These are phyloP conservation scores for Leccinum pachyderme DNA, from an alignment of 1,284 basidiomycete species.

Conservation along the genomic window DNA sequence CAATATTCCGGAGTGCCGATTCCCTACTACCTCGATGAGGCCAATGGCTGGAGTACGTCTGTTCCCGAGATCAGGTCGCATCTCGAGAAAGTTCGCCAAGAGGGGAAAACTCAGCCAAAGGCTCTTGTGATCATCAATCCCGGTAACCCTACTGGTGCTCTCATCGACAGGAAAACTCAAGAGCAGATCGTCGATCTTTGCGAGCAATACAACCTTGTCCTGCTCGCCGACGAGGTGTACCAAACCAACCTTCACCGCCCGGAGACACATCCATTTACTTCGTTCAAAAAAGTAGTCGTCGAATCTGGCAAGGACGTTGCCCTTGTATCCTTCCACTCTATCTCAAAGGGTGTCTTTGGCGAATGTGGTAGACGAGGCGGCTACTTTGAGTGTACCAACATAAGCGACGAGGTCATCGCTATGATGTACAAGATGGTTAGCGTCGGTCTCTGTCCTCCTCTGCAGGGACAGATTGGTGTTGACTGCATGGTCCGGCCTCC, in stretches of 20 bases:
- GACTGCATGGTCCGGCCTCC: constrained; percentile 91
- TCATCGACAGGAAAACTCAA: constrained; percentile 74
- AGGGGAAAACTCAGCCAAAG: constrained; percentile 63
- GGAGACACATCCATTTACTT: constrained; percentile 73
- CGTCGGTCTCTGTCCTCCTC: constrained; percentile 85
- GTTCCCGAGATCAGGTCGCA: constrained; percentile 66
- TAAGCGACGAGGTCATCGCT: constrained; percentile 72
- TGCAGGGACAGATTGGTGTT: constrained; percentile 88
- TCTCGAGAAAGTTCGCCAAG: constrained; percentile 63
- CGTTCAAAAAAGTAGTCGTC: constrained; percentile 86
- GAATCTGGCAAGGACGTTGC: constrained; percentile 65
- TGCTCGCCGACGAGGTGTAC: constrained; percentile 95
- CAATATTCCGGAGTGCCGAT: constrained; percentile 80
- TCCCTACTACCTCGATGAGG: constrained; percentile 88
- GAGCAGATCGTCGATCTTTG: constrained; percentile 75
- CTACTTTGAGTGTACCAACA: constrained; percentile 89
- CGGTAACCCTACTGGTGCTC: constrained; percentile 90
- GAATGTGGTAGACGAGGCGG: constrained; percentile 94
- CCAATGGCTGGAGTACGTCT: constrained; percentile 84
- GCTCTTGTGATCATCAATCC: constrained; percentile 95
- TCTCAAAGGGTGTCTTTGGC: constrained; percentile 91
- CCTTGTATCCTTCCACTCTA: constrained; percentile 92
- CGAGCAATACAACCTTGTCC: constrained; percentile 80
- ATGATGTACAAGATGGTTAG: constrained; percentile 95
- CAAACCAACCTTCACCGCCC: constrained; percentile 85